A percentile compares a stretch with the other conserved stretches of the same genome.
These are phyloP conservation scores for Cutaneotrichosporon mucoides DNA, from an alignment of 1,284 basidiomycete species.

Conservation along the genomic window DNA sequence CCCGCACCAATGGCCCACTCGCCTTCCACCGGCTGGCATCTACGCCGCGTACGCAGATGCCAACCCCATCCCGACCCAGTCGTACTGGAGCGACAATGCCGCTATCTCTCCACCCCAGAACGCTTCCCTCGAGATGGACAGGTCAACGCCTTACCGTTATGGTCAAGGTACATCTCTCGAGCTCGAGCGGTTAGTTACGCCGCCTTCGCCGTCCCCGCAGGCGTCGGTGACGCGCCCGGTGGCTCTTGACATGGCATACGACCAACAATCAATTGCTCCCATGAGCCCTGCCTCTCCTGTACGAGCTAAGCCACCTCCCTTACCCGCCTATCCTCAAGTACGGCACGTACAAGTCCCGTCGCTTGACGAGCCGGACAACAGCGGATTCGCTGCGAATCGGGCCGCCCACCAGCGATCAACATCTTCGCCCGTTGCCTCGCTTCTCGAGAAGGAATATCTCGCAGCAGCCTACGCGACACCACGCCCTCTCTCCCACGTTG, in stretches of 20 bases:
- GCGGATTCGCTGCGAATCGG: too few species aligned
- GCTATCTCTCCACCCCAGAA: not conserved
- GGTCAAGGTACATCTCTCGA: not conserved
- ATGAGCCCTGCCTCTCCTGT: too few species aligned
- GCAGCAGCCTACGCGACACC: not conserved
- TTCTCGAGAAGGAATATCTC: not conserved
- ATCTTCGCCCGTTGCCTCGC: not conserved
- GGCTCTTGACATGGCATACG: too few species aligned
- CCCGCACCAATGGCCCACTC: not conserved
- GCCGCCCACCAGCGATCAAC: not conserved
- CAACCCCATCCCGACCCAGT: not conserved
- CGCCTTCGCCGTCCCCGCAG: not conserved
- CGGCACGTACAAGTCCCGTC: too few species aligned
- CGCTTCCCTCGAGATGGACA: not conserved
- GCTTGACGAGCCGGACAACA: too few species aligned
- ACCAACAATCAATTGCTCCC: too few species aligned
- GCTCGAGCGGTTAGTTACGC: not conserved
- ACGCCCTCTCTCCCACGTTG: not conserved
- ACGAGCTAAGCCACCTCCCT: too few species aligned
- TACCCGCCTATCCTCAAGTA: too few species aligned
- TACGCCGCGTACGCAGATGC: not conserved
- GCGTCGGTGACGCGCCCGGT: not conserved
- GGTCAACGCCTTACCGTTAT: not conserved
- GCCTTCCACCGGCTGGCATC: not conserved
- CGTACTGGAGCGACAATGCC: not conserved